These are phyloP conservation scores for Carnegiea gigantea DNA, from an alignment of 179 eudicot species.

Conservation along the genomic window DNA sequence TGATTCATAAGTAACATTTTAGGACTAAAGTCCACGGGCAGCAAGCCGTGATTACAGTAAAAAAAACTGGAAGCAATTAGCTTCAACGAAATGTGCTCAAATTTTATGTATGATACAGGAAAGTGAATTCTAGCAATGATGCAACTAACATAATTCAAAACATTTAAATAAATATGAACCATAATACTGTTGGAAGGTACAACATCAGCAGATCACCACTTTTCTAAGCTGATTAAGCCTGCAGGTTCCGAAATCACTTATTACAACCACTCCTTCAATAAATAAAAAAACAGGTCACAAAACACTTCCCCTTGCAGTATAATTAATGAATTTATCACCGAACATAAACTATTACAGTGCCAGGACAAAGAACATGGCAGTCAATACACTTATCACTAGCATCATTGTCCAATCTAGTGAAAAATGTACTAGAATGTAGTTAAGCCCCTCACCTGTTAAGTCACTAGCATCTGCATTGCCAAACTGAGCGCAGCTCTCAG, in stretches of 20 bases:
- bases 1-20: neutral
- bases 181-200: neutral
- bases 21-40: neutral
- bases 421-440: neutral
- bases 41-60: too few relatives aligned
- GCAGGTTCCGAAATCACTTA: neutral
- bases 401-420: conserved; percentile 8
- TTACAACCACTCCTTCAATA: conserved; percentile 1
- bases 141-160: neutral
- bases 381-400: conserved; percentile 9
- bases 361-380: conserved; percentile 1
- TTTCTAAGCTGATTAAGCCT: neutral
- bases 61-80: neutral
- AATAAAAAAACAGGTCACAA: neutral
- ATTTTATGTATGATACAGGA: conserved; percentile 1
- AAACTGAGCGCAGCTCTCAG: conserved; percentile 84
- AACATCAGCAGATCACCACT: conserved; percentile 14
- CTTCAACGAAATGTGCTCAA: neutral
- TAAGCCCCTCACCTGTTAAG: conserved; percentile 63
- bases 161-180: too few relatives aligned
- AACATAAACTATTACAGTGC: neutral
- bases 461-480: conserved; percentile 87
- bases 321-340: neutral
- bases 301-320: neutral
- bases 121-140: neutral